Conservation (phyloP, 768 basidiomycete species). For the Phaeolepiota aurea region DNA sequence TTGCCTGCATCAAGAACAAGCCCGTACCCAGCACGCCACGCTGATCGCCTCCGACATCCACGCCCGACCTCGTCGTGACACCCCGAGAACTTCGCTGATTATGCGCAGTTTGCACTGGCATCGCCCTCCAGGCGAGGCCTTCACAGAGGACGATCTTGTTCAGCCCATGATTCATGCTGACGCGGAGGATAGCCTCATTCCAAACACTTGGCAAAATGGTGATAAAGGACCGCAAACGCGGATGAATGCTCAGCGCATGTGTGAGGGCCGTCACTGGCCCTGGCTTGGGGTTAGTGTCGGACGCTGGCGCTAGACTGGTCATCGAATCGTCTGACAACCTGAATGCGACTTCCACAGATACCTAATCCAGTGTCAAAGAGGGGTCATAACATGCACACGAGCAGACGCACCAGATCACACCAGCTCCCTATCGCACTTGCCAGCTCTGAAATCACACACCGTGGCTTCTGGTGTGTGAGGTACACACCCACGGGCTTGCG, state of each 20-base stretch:
- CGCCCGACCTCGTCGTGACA: conserved; percentile 7
- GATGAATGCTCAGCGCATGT: conserved; percentile 27
- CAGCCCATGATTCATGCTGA: conserved; percentile 39
- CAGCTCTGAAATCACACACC: conserved; percentile 34
- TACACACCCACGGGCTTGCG: conserved; percentile 45
- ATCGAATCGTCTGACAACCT: conserved; percentile 40
- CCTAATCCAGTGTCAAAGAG: conserved; percentile 22
- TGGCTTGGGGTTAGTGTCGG: conserved; percentile 7
- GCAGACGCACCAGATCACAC: conserved; percentile 36
- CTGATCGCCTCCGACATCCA: neutral
- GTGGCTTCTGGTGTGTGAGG: conserved; percentile 41
- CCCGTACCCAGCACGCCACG: conserved; percentile 35
- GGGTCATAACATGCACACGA: conserved; percentile 2
- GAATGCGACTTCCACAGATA: conserved; percentile 45
- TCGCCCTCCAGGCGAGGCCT: too few relatives aligned
- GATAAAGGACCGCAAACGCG: conserved; percentile 36
- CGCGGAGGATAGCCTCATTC: conserved; percentile 43
- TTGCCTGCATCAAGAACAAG: conserved; percentile 51
- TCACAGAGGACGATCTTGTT: conserved; percentile 33
- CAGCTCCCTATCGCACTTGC: conserved; percentile 35
- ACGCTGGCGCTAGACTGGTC: neutral
- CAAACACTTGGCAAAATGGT: conserved; percentile 52
- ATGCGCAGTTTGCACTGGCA: conserved; percentile 7
- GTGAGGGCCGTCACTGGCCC: conserved; percentile 26
- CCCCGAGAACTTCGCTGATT: conserved; percentile 8